Evolutionary conservation across 345 rosid species (phyloP), one percentile per base, ranked within the genome.

Genomic region (Gossypium mustelinum): DNA sequence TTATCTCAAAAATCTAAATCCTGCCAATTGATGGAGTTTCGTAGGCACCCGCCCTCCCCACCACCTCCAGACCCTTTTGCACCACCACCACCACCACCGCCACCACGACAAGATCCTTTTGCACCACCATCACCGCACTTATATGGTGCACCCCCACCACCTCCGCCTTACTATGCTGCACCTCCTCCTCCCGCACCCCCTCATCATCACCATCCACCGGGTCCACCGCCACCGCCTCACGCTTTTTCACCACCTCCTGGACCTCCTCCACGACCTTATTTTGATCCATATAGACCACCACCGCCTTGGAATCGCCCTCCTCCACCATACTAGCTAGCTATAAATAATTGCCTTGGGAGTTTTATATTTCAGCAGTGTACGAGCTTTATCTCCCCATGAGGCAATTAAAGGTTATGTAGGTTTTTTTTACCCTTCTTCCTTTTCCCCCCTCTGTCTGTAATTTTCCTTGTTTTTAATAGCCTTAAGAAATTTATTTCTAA

Each of bases 241-340:
- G 68, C 24, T 63, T 63, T 39, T 18, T 39, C 68, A 63, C 68
- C 68, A 63, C 68, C 68, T 63, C 68, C 68, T 62, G 67, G 45
- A 62, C 67, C 67, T 16, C 68, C 66, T 14, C 73, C 61, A 27
- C 73, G 50, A 2, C 73, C 64, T 9, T 71, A 52, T 41, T 72
- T 72, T 56, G 74, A 55, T 70, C 60, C 73, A 29, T 70, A 52
- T 29, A 25, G 59, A 17, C 73, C 58, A 17, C 25, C 73, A 3
- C 47, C 73, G 12, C 60, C 73, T 24, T 24, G 73, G 73, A 22
- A 25, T 14, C 44, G 58, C 22, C 73, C 73, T 48, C 60, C 58
- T 52, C 73, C 73, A 29, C 73, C 73, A 0, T 64, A 64, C 68
- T 64, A 39, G 48, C 17, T 66, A 17, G 56, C 51, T 69, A 63